Evolutionary conservation across 2,329 filamentous ascomycete species (phyloP).

Genomic region (Phyllosticta citrichinensis): DNA sequence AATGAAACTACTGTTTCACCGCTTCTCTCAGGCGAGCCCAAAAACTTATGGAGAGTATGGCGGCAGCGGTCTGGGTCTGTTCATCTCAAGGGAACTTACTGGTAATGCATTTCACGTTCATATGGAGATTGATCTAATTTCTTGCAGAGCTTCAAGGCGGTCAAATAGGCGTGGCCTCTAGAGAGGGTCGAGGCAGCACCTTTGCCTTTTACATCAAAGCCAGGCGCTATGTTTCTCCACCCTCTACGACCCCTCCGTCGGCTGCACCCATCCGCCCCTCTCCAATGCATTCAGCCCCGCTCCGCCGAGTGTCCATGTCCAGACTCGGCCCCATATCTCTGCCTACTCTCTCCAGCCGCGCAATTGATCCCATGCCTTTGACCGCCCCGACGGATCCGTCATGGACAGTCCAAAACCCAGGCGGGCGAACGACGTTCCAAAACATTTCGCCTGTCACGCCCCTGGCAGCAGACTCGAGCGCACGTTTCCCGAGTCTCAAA

Average conservation of each 20-base stretch:
- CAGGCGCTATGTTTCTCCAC: neutral
- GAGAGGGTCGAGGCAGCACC: constrained; percentile 21
- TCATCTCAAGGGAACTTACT: constrained; percentile 24
- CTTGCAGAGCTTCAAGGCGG: constrained; percentile 24
- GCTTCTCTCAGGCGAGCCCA: constrained; percentile 12
- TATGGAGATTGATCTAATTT: neutral
- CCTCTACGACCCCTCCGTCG: neutral
- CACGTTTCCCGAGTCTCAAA: neutral
- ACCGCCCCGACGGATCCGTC: neutral
- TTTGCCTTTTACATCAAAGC: constrained; percentile 26
- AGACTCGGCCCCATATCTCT: neutral
- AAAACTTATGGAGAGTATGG: constrained; percentile 22
- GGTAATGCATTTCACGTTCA: neutral
- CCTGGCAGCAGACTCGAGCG: neutral
- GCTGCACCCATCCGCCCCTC: neutral
- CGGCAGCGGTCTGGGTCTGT: constrained; percentile 29
- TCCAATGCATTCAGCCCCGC: neutral
- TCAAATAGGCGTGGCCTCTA: constrained; percentile 24
- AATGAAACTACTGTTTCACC: constrained; percentile 9
- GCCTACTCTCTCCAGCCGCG: neutral
- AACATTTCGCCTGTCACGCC: neutral
- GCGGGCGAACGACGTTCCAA: neutral
- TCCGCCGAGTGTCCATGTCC: neutral
- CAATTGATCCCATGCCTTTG: neutral
- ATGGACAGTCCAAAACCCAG: neutral